Conservation (phyloP, 169 alveolate species). For the Plasmodium relictum region DNA sequence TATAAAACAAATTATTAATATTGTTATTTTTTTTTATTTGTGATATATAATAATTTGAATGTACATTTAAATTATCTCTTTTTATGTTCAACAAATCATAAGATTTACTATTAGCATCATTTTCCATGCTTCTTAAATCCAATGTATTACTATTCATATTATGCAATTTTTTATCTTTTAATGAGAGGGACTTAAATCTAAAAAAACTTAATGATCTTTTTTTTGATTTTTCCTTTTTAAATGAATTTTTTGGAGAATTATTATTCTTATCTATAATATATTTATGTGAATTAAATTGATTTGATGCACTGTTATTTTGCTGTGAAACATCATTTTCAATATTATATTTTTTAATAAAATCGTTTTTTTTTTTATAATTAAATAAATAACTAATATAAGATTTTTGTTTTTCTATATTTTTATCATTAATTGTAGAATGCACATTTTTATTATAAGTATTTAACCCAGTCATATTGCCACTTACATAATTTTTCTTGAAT, state of each 20-base stretch:
- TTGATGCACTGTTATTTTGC: not conserved
- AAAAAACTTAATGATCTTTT: slow-evolving; percentile 32
- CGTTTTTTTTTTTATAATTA: slow-evolving; percentile 21
- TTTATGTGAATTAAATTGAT: slow-evolving; percentile 8
- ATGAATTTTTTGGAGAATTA: not conserved
- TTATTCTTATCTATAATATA: slow-evolving; percentile 24
- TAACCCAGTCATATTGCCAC: not conserved
- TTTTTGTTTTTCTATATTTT: slow-evolving; percentile 5
- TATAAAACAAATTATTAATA: not conserved
- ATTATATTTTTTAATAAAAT: not conserved
- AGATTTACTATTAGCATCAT: slow-evolving; percentile 5
- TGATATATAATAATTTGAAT: not conserved
- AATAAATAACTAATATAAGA: slow-evolving; percentile 40
- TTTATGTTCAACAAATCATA: not conserved
- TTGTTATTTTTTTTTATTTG: not conserved
- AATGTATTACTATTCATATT: slow-evolving; percentile 12
- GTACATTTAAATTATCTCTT: not conserved
- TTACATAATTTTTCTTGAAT: not conserved
- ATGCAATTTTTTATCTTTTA: not conserved
- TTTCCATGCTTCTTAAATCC: not conserved
- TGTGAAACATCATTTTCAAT: not conserved
- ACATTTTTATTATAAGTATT: not conserved
- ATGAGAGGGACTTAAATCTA: slow-evolving; percentile 11
- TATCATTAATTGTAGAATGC: slow-evolving; percentile 12
- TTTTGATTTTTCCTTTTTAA: slow-evolving; percentile 1